Evolutionary conservation across 345 rosid genomes (phyloP), one percentile per base, ranked within the genome.

Genomic region (Triadica sebifera): DNA sequence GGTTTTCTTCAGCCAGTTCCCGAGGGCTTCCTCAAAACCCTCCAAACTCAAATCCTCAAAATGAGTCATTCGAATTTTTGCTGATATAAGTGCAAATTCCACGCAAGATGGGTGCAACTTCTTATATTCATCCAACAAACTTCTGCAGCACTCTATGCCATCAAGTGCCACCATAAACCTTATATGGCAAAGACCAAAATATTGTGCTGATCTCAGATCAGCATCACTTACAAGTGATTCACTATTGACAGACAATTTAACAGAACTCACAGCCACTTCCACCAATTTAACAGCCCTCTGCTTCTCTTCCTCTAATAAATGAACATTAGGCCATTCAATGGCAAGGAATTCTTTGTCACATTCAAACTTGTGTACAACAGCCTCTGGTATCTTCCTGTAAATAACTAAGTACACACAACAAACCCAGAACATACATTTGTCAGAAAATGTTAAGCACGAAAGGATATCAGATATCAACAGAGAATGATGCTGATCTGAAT

Each of bases 401-500:
- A 93, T 74, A 86, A 87, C 90, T 81, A 95, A 88, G 94, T 95
- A 95, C 82, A 90, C 87, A 90, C 98, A 95, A 91, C 91, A 93
- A 89, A 95, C 82, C 99, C 99, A 95, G 88, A 95, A 91, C 81
- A 92, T 86, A 90, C 88, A 90, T 88, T 87, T 90, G 85, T 93
- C 99, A 90, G 96, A 85, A 86, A 85, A 78, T 76, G 89, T 89
- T 85, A 95, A 86, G 91, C 90, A 91, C 72, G 84, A 79, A 87
- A 91, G 85, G 80, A 90, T 93, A 88, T 86, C 87, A 86, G 89
- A 83, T 84, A 94, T 82, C 86, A 87, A 84, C 81, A 74, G 69
- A 83, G 83, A 78, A 75, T 82, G 85, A 78, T 83, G 84, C 81
- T 90, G 91, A 65, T 90, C 88, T 69, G 94, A 82, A 79, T 77